phyloP scores from a whole-genome alignment of 306 rosid genomes.

The Comarum palustre region DNA sequence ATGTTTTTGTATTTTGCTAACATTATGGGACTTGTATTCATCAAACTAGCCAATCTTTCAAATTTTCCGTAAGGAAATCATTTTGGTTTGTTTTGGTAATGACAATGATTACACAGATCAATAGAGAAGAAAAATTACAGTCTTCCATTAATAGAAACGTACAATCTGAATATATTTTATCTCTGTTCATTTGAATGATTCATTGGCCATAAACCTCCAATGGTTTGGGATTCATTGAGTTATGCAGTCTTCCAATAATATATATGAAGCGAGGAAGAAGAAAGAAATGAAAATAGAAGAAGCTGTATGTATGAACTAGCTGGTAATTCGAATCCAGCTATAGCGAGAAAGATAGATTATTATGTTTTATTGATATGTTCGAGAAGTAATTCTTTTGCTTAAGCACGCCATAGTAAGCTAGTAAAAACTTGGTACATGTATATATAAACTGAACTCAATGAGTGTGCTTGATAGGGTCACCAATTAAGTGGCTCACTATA shows the following conservation, averaged over 20 bases:
- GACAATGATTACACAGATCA: not conserved
- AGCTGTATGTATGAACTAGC: not conserved
- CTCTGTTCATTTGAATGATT: not conserved
- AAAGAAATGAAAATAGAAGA: not conserved
- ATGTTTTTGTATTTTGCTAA: not conserved
- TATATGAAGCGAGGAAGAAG: not conserved
- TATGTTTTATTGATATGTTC: not conserved
- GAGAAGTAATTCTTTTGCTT: too few relatives aligned
- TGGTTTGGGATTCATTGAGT: not conserved
- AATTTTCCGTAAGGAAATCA: constrained; percentile 14
- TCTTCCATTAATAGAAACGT: not conserved
- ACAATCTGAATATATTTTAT: not conserved
- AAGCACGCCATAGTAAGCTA: not conserved
- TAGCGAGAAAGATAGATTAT: not conserved
- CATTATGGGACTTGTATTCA: not conserved
- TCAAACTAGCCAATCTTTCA: not conserved
- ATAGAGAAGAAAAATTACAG: not conserved
- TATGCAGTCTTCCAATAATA: not conserved
- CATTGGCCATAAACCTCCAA: not conserved
- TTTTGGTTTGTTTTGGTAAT: constrained; percentile 15
- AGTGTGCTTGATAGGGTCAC: not conserved
- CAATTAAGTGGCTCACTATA: not conserved
- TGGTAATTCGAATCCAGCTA: not conserved
- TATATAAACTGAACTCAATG: not conserved
- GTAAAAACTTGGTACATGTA: not conserved